Conservation (phyloP, 345 rosid genomes). For the Pistacia integerrima region DNA sequence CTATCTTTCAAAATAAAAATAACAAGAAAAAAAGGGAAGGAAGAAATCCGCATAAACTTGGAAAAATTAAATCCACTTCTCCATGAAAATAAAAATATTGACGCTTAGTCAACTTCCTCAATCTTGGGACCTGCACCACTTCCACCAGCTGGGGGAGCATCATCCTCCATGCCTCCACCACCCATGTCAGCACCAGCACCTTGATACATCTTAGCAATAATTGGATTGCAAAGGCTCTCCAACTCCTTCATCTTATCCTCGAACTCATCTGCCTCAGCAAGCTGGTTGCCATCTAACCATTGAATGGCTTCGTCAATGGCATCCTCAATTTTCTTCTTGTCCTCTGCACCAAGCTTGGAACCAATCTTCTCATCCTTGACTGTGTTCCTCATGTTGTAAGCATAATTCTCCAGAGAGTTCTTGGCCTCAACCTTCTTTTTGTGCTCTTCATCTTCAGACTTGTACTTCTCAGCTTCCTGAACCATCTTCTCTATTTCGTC, state of each 20-base stretch:
- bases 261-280: slow-evolving; percentile 71
- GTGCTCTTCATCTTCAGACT: slow-evolving; percentile 73
- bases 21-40: not conserved
- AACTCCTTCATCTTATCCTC: slow-evolving; percentile 83
- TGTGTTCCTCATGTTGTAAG: slow-evolving; percentile 78
- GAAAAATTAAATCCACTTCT: not conserved
- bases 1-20: no score
- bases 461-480: slow-evolving; percentile 78
- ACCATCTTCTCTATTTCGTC: slow-evolving; percentile 83
- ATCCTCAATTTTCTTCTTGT: slow-evolving; percentile 82
- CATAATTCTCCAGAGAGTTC: slow-evolving; percentile 58
- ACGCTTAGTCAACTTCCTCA: slow-evolving; percentile 53
- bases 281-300: slow-evolving; percentile 67
- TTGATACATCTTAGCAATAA: slow-evolving; percentile 80
- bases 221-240: slow-evolving; percentile 71
- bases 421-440: slow-evolving; percentile 73
- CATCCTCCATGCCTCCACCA: slow-evolving; percentile 64
- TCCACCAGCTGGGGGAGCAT: slow-evolving; percentile 45
- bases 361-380: slow-evolving; percentile 68
- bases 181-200: slow-evolving; percentile 55
- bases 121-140: slow-evolving; percentile 62
- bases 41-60: not conserved
- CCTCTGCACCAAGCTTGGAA: slow-evolving; percentile 49
- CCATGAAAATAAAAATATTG: not conserved
- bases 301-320: slow-evolving; percentile 67